Evolutionary conservation across 176 grass and related monocot genomes (phyloP).

Genomic region (Oryza punctata): DNA sequence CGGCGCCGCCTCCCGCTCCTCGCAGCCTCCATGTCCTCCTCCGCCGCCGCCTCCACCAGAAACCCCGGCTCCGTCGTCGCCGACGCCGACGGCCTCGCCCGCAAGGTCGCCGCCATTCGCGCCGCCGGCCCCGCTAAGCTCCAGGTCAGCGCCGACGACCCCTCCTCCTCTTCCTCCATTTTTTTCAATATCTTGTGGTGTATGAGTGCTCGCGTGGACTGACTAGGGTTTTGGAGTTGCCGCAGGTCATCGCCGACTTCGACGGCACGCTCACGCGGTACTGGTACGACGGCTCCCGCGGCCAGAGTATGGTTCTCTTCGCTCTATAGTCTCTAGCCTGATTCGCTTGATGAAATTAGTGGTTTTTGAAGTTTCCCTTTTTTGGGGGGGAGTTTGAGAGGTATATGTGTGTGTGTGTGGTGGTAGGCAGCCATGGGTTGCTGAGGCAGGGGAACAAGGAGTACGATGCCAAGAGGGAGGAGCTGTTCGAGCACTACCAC

Average conservation of each 20-base stretch:
- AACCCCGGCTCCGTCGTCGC: constrained; percentile 22
- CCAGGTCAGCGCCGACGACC: constrained; percentile 18
- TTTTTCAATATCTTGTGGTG: not conserved
- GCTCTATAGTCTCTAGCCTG: not conserved
- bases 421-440: constrained; percentile 79
- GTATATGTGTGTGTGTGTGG: not conserved
- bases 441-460: constrained; percentile 80
- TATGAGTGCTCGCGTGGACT: not conserved
- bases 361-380: not conserved
- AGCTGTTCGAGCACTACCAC: constrained; percentile 84
- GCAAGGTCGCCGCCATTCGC: constrained; percentile 54
- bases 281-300: constrained; percentile 77
- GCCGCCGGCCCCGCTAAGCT: constrained; percentile 50
- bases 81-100: constrained; percentile 27
- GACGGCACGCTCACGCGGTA: constrained; percentile 91
- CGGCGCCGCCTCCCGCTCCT: not conserved
- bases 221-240: not conserved
- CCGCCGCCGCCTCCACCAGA: not conserved
- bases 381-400: not conserved
- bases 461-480: constrained; percentile 82
- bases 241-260: constrained; percentile 92
- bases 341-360: not conserved
- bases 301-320: constrained; percentile 66
- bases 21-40: constrained; percentile 11
- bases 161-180: not conserved